phyloP scores from a whole-genome alignment of 2,329 filamentous ascomycete species.

The Penicillium sp. region DNA sequence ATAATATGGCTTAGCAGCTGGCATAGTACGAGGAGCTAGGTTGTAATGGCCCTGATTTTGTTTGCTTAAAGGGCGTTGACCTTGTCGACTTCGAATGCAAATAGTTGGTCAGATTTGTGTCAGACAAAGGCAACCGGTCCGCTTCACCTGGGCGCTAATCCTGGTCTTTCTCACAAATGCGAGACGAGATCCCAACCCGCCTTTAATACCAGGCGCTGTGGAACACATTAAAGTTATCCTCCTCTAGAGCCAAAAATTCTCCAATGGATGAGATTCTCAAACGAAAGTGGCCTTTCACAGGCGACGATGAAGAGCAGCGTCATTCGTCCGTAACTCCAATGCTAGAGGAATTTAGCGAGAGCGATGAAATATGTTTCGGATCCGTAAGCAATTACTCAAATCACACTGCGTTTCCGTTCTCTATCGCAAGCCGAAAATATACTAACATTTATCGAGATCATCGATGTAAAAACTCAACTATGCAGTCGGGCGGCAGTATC shows the following conservation, averaged over 20 bases:
- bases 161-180: not conserved
- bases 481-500: not conserved
- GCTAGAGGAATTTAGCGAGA: not conserved
- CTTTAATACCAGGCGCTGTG: too few relatives aligned
- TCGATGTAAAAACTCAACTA: not conserved
- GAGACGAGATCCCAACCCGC: too few relatives aligned
- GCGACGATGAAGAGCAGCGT: not conserved
- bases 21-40: not conserved
- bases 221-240: too few relatives aligned
- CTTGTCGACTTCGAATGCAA: not conserved
- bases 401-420: too few relatives aligned
- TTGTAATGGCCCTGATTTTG: not conserved
- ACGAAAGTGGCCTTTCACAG: not conserved
- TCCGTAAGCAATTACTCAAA: not conserved
- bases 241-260: not conserved
- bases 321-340: not conserved
- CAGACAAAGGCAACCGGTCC: not conserved
- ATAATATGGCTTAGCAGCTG: not conserved
- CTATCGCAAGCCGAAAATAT: not conserved
- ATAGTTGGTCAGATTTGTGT: not conserved
- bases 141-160: not conserved
- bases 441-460: not conserved
- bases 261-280: not conserved
- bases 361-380: not conserved
- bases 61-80: too few relatives aligned